These are phyloP conservation scores for Globisporangium camurandrum DNA, from an alignment of 352 stramenopile species.

Conservation along the genomic window DNA sequence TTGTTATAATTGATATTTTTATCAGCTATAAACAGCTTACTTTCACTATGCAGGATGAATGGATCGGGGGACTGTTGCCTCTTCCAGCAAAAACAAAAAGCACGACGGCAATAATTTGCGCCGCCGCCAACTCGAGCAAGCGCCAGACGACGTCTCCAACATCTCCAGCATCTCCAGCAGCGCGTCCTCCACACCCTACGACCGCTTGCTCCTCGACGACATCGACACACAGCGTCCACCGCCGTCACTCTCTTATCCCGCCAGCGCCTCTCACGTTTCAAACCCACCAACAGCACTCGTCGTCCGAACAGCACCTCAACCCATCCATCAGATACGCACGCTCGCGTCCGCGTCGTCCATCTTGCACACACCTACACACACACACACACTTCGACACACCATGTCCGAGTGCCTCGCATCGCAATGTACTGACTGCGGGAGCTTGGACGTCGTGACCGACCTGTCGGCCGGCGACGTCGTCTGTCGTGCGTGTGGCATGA, in stretches of 20 bases:
- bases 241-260: too few relatives aligned
- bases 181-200: too few relatives aligned
- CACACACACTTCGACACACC: too few relatives aligned
- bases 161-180: too few relatives aligned
- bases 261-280: too few relatives aligned
- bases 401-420: constrained; percentile 58
- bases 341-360: not conserved
- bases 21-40: not conserved
- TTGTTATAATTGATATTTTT: too few relatives aligned
- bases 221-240: too few relatives aligned
- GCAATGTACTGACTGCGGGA: constrained; percentile 60
- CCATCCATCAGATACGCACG: not conserved
- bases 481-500: constrained; percentile 73
- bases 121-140: too few relatives aligned
- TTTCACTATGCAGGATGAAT: not conserved
- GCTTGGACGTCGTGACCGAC: constrained; percentile 72
- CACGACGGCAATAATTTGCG: not conserved
- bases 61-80: not conserved
- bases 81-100: not conserved
- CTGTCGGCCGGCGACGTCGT: constrained; percentile 75
- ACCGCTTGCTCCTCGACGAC: too few relatives aligned
- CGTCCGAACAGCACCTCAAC: not conserved
- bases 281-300: too few relatives aligned
- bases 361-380: too few relatives aligned
- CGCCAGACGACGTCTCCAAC: too few relatives aligned